Evolutionary conservation across 768 basidiomycete genomes (phyloP).

Genomic region (Kwoniella sp.): DNA sequence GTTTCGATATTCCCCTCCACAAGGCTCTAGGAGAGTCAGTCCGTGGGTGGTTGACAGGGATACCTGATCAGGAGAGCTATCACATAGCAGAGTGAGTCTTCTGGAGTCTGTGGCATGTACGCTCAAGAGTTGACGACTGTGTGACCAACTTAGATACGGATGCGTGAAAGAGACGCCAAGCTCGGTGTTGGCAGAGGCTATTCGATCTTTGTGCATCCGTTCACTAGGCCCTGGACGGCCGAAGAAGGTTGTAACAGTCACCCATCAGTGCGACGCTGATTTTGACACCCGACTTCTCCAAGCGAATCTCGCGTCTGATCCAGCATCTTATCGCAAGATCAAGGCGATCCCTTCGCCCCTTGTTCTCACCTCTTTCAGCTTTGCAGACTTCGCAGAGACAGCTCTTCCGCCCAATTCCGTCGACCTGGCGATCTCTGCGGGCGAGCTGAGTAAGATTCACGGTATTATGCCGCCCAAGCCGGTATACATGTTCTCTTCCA

Average conservation of each 20-base stretch:
- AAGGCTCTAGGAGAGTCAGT: slow-evolving; percentile 18
- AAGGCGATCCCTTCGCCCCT: slow-evolving; percentile 8
- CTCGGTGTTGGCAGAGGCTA: slow-evolving; percentile 15
- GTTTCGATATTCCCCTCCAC: slow-evolving; percentile 26
- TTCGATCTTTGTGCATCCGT: slow-evolving; percentile 6
- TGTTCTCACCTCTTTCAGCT: slow-evolving; percentile 29
- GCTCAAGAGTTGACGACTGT: too few species aligned
- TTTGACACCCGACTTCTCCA: slow-evolving; percentile 30
- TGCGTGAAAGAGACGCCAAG: slow-evolving; percentile 27
- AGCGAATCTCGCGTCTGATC: slow-evolving; percentile 8
- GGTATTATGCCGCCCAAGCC: slow-evolving; percentile 7
- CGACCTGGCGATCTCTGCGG: slow-evolving; percentile 28
- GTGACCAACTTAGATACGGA: slow-evolving; percentile 17
- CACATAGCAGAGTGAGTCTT: slow-evolving; percentile 31
- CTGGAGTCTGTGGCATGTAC: not conserved
- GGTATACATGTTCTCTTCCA: slow-evolving; percentile 6
- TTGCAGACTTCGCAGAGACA: slow-evolving; percentile 25
- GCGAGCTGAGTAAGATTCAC: slow-evolving; percentile 27
- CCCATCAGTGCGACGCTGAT: slow-evolving; percentile 28
- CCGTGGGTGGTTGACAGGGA: not conserved
- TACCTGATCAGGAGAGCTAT: slow-evolving; percentile 13
- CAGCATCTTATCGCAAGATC: slow-evolving; percentile 27
- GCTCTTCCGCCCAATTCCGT: slow-evolving; percentile 24
- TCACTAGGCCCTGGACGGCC: not conserved
- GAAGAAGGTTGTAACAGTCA: slow-evolving; percentile 19